Base-by-base conservation (phyloP, 805 yeast genomes). In the Metschnikowia continentalis region DNA sequence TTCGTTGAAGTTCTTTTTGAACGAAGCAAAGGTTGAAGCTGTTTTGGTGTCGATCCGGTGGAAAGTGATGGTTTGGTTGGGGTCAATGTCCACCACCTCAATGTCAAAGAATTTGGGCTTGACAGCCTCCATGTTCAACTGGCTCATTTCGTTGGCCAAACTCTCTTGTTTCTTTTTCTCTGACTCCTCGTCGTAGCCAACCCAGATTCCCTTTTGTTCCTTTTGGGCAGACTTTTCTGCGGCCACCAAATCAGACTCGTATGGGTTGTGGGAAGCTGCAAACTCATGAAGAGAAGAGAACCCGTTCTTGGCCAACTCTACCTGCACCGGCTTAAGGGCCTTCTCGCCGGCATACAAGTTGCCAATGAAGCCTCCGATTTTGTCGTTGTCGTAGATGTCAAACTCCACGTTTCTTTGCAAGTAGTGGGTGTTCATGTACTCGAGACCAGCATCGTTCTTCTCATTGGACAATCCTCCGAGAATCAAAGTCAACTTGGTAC, bases 301-400 rank as follows among this genome's bases (percentile, higher is more conserved):
- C 2, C 96, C 96, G 48, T 78, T 77, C 32, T 74, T 74, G 51
- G 86, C 71, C 48, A 89, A 72, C 19, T 71, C 66, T 13, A 76
- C 70, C 59, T 86, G 91, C 54, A 82, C 74, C 20, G 89, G 90
- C 19, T 55, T 53, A 32, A 64, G 58, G 32, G 73, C 71, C 42
- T 72, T 74, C 2, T 81, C 76, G 13, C 77, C 78, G 10, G 81
- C 61, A 62, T 71, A 86, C 38, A 88, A 60, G 60, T 83, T 81
- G 43, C 96, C 94, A 61, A 88, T 81, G 61, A 90, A 90, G 0
- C 87, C 88, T 51, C 96, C 96, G 50, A 84, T 74, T 62, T 83
- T 86, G 64, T 90, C 96, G 47, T 80, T 79, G 51, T 80, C 84
- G 56, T 80, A 80, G 19, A 89, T 78, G 48, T 84, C 85, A 55